Conservation (phyloP, 2,329 filamentous ascomycete species). For the Grosmannia clavigera region DNA sequence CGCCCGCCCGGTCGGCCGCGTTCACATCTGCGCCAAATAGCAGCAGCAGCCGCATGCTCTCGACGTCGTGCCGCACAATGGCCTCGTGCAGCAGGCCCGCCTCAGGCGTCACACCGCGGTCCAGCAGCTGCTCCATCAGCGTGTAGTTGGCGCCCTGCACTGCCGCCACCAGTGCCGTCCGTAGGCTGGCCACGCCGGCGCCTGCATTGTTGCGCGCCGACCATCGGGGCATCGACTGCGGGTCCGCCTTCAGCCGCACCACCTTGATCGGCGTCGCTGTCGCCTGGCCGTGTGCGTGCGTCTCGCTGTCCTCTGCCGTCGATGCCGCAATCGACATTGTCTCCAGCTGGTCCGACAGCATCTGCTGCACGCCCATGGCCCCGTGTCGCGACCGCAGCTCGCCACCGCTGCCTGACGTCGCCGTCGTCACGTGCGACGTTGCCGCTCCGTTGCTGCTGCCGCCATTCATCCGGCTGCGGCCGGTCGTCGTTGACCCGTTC, state of each 20-base stretch:
- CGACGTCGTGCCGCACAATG: conserved; percentile 35
- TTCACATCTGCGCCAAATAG: conserved; percentile 48
- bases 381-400: background rate
- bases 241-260: conserved; percentile 37
- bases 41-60: conserved; percentile 42
- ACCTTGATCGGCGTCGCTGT: conserved; percentile 25
- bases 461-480: conserved; percentile 5
- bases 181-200: conserved; percentile 30
- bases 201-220: conserved; percentile 32
- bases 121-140: conserved; percentile 43
- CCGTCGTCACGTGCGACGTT: conserved; percentile 3
- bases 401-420: conserved; percentile 3
- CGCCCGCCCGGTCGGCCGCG: conserved; percentile 30
- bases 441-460: background rate
- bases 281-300: conserved; percentile 14
- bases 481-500: background rate
- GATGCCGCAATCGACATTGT: conserved; percentile 10
- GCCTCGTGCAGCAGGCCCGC: conserved; percentile 40
- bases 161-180: conserved; percentile 36
- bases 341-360: conserved; percentile 8
- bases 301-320: conserved; percentile 16
- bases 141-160: conserved; percentile 45
- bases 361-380: background rate
- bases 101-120: conserved; percentile 42
- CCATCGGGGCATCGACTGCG: conserved; percentile 38